Evolutionary conservation across 345 rosid genomes (phyloP), one percentile per base, ranked within the genome.

Genomic region (Hirschfeldia incana): DNA sequence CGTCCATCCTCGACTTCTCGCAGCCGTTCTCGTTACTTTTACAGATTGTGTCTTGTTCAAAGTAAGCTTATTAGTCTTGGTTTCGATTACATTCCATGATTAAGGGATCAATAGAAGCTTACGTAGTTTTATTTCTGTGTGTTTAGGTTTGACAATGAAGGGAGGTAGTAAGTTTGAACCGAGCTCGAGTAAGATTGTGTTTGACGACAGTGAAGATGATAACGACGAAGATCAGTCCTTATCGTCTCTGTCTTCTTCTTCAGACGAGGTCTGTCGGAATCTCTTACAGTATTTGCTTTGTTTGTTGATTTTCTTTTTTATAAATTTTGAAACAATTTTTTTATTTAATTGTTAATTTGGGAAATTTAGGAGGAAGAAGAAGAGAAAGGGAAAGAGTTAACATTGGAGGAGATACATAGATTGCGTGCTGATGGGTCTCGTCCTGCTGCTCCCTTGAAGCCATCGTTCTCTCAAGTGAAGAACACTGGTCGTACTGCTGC

Each of bases 341-440:
- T 29, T 29, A 29, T 29, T 29, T 29, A 29, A 29, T 29, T 27
- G 42, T 6, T 30, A 39, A 58, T 37, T 75, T 29, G 32, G 32
- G 72, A 32, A 2, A 62, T 12, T 71, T 69, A 88, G 90, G 88
- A 77, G 73, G 95, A 46, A 46, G 53, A 86, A 80, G 83, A 86
- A 73, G 84, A 86, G 78, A 84, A 88, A 73, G 84, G 78, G 85
- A 86, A 86, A 36, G 94, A 89, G 73, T 85, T 94, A 36, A 90
- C 98, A 2, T 91, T 94, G 11, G 98, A 82, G 86, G 97, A 92
- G 69, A 82, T 92, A 53, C 98, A 87, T 78, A 87, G 83, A 74
- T 85, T 91, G 51, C 84, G 87, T 3, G 86, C 93, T 32, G 90
- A 92, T 85, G 97, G 97, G 49, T 89, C 95, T 55, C 84, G 83